These are phyloP conservation scores for Russula abietina DNA, from an alignment of 768 basidiomycete species.

Conservation along the genomic window DNA sequence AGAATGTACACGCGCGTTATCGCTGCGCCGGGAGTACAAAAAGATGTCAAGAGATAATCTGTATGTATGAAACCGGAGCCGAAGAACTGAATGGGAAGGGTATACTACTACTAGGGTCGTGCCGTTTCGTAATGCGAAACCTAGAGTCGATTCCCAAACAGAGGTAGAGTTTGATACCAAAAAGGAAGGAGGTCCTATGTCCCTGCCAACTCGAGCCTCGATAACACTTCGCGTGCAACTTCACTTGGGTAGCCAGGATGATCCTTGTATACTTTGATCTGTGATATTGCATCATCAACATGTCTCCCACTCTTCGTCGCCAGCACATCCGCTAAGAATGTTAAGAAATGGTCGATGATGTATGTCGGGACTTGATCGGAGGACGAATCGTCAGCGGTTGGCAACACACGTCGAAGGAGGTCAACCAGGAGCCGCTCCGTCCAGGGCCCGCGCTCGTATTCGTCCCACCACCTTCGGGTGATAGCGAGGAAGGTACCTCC, in stretches of 20 bases:
- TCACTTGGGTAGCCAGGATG: not conserved
- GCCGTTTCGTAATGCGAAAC: too few relatives aligned
- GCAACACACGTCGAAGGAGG: not conserved
- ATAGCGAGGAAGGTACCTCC: not conserved
- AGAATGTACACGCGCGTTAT: too few relatives aligned
- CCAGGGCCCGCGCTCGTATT: not conserved
- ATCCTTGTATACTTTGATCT: not conserved
- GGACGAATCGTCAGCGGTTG: not conserved
- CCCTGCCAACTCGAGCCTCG: not conserved
- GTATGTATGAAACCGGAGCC: too few relatives aligned
- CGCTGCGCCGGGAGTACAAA: too few relatives aligned
- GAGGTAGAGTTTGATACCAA: not conserved
- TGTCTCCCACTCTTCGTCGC: not conserved
- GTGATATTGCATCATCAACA: not conserved
- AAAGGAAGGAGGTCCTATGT: not conserved
- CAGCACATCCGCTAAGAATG: not conserved
- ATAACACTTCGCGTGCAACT: not conserved
- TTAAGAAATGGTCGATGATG: not conserved
- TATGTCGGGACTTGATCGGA: not conserved
- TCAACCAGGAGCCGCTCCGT: not conserved
- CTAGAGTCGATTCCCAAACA: too few relatives aligned
- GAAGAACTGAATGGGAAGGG: too few relatives aligned
- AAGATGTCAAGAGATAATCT: too few relatives aligned
- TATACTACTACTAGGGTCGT: too few relatives aligned
- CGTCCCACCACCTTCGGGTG: not conserved